Conservation (phyloP, 2,329 filamentous ascomycete genomes). For the Aspergillaceae sp. region DNA sequence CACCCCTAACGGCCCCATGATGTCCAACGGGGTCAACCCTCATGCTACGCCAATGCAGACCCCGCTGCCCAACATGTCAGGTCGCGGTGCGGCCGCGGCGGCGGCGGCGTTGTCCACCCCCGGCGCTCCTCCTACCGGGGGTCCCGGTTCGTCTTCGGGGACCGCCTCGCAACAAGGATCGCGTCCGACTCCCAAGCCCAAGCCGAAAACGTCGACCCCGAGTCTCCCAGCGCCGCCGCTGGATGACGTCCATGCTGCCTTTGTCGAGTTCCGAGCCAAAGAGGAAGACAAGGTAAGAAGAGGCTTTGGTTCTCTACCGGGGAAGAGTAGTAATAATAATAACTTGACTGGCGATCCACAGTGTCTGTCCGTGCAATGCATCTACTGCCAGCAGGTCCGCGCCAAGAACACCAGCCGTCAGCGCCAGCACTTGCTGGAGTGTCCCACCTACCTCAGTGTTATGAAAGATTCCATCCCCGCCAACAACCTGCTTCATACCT, state of each 20-base stretch:
- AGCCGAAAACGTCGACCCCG: conserved; percentile 29
- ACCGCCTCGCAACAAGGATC: conserved; percentile 24
- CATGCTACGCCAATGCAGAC: conserved; percentile 37
- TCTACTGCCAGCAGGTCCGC: conserved; percentile 43
- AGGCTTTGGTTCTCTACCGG: not conserved
- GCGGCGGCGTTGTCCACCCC: conserved; percentile 24
- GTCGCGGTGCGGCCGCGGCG: conserved; percentile 21
- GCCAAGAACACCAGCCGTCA: conserved; percentile 45
- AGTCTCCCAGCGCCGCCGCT: conserved; percentile 40
- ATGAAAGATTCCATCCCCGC: conserved; percentile 47
- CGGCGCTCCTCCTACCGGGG: conserved; percentile 20
- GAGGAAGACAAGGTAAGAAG: conserved; percentile 37
- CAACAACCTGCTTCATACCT: conserved; percentile 44
- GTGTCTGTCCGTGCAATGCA: conserved; percentile 43
- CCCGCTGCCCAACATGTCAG: conserved; percentile 32
- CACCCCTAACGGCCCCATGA: conserved; percentile 35
- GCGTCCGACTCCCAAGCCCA: conserved; percentile 31
- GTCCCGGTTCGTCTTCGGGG: conserved; percentile 20
- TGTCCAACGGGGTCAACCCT: conserved; percentile 37
- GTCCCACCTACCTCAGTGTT: conserved; percentile 42
- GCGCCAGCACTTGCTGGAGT: conserved; percentile 42
- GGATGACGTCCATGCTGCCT: conserved; percentile 42
- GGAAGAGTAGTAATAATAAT: not conserved
- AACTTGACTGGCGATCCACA: conserved; percentile 13
- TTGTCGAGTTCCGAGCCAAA: conserved; percentile 41